Conservation (phyloP, 352 stramenopile genomes). For the Pythium aphanidermatum region DNA sequence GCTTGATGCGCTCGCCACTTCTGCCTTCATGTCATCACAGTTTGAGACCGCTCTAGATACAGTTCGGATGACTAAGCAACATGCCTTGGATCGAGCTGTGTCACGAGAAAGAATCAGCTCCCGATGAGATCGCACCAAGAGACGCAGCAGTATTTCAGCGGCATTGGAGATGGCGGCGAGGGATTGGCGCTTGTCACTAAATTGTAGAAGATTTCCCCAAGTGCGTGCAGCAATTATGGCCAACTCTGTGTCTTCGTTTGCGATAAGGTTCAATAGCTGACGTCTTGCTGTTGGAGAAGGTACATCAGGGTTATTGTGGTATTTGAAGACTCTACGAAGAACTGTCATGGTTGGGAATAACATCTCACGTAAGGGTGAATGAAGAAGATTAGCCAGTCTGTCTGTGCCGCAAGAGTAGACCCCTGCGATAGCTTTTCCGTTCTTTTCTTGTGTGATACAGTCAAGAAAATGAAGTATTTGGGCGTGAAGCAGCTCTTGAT, state of each 20-base stretch:
- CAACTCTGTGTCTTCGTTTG: background rate
- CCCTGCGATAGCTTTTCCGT: slow-evolving; percentile 29
- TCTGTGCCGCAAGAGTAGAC: slow-evolving; percentile 44
- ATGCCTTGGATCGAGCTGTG: slow-evolving; percentile 4
- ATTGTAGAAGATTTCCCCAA: slow-evolving; percentile 57
- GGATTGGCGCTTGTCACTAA: slow-evolving; percentile 42
- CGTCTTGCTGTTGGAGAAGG: slow-evolving; percentile 36
- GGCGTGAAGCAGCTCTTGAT: slow-evolving; percentile 28
- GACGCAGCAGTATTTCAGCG: slow-evolving; percentile 30
- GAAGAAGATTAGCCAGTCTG: slow-evolving; percentile 48
- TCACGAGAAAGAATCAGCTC: background rate
- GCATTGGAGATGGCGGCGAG: slow-evolving; percentile 36
- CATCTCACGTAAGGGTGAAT: slow-evolving; percentile 25
- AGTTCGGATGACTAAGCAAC: slow-evolving; percentile 14
- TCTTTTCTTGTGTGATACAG: slow-evolving; percentile 42
- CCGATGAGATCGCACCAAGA: slow-evolving; percentile 23
- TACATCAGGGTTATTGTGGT: slow-evolving; percentile 29
- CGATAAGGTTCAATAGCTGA: slow-evolving; percentile 38
- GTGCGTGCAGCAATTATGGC: slow-evolving; percentile 35
- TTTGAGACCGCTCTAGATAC: slow-evolving; percentile 17
- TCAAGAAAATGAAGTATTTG: slow-evolving; percentile 47
- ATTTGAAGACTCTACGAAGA: slow-evolving; percentile 54
- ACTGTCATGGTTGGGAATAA: slow-evolving; percentile 30
- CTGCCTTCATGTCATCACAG: slow-evolving; percentile 21
- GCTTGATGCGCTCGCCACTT: slow-evolving; percentile 29